Base-by-base conservation (phyloP, 2,329 filamentous ascomycete genomes). In the Pseudogymnoascus sp. region DNA sequence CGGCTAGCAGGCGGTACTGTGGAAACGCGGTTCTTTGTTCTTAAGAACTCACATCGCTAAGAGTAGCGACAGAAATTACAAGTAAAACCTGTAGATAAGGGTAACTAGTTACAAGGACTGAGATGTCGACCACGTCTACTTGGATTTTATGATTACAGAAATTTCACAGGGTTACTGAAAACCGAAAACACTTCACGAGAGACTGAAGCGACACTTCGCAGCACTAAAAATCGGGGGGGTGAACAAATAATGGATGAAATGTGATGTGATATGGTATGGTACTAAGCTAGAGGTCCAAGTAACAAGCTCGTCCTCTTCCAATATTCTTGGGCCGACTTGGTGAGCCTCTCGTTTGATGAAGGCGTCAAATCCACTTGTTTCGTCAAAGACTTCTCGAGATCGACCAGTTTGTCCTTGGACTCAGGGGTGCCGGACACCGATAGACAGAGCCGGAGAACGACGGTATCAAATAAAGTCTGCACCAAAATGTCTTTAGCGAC, bases 271-370 rank as follows among this genome's bases (percentile, higher is more conserved):
- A 54, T 34, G 7, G 1, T 54, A 54, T 34, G 7, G 1, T 12
- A 31, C 66, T 71, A 73, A 34, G 80, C 81, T 67, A 97, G 76
- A 64, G 96, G 77, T 1, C 89, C 91, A 76, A 97, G 96, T 26
- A 97, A 75, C 67, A 97, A 75, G 73, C 84, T 87, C 10, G 90
- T 95, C 70, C 89, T 85, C 77, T 88, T 90, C 86, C 90, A 95
- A 74, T 95, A 96, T 61, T 93, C 90, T 54, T 81, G 78, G 5
- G 90, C 84, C 14, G 81, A 78, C 74, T 87, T 89, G 68, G 72
- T 75, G 39, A 96, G 74, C 47, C 78, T 75, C 66, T 83, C 83
- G 51, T 80, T 75, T 14, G 77, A 77, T 5, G 75, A 76, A 10
- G 78, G 74, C 29, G 81, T 78, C 3, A 81, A 72, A 0, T 81